Evolutionary conservation across 208 protist species (phyloP).

Genomic region (Leptomonas pyrrhocoris): DNA sequence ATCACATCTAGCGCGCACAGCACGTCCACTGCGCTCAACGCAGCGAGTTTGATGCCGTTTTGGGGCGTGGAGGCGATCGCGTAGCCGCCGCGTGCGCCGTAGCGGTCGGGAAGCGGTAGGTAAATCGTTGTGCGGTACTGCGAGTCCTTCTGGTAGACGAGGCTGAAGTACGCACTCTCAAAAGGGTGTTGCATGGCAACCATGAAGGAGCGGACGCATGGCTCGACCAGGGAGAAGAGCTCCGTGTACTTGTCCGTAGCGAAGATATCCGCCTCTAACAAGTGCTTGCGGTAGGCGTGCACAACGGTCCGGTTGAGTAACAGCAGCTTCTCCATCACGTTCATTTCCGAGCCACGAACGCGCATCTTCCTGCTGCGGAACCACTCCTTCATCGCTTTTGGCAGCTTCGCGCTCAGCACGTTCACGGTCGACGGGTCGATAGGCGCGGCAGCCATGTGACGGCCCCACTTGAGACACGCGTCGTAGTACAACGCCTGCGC

Average conservation of each 20-base stretch:
- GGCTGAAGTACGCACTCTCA: constrained; percentile 53
- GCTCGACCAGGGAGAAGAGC: constrained; percentile 39
- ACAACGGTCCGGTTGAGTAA: constrained; percentile 38
- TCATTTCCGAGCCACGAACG: constrained; percentile 29
- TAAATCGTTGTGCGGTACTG: constrained; percentile 65
- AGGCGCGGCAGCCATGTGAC: constrained; percentile 30
- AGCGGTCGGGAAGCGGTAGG: constrained; percentile 65
- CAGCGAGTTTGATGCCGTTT: constrained; percentile 34
- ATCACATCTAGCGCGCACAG: constrained; percentile 62
- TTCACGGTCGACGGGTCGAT: constrained; percentile 21
- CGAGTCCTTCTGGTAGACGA: constrained; percentile 33
- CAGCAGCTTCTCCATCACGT: constrained; percentile 42
- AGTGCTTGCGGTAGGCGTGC: constrained; percentile 42
- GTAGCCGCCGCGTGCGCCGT: constrained; percentile 72
- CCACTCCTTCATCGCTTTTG: constrained; percentile 65
- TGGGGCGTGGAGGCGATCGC: constrained; percentile 45
- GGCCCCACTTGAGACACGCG: constrained; percentile 65
- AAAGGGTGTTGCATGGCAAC: constrained; percentile 53
- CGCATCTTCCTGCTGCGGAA: constrained; percentile 35
- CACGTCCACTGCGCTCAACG: constrained; percentile 64
- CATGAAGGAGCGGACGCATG: constrained; percentile 64
- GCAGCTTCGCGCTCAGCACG: constrained; percentile 9
- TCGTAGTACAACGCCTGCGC: constrained; percentile 62
- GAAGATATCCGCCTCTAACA: constrained; percentile 59
- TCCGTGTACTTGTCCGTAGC: constrained; percentile 29